phyloP scores from a whole-genome alignment of 805 yeast genomes.

The Saccharomycopsis schoenii region DNA sequence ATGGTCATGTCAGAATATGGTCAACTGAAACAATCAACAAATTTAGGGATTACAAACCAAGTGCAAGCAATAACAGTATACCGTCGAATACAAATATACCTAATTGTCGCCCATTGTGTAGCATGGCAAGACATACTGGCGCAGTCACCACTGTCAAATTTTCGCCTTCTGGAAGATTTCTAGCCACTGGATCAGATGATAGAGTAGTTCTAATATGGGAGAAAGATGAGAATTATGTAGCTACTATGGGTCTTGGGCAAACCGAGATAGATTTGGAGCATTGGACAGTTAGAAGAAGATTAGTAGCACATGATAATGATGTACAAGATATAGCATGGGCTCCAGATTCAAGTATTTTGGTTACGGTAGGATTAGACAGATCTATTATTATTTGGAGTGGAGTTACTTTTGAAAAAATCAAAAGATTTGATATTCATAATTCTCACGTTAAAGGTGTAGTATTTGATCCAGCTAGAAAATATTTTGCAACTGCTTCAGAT shows the following conservation, averaged over 20 bases:
- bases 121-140: constrained; percentile 93
- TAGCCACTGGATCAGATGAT: constrained; percentile 95
- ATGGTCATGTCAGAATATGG: constrained; percentile 92
- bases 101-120: constrained; percentile 57
- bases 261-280: constrained; percentile 70
- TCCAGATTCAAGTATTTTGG: constrained; percentile 83
- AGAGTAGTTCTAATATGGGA: constrained; percentile 89
- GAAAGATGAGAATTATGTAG: constrained; percentile 61
- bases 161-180: constrained; percentile 82
- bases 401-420: constrained; percentile 77
- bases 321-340: constrained; percentile 98
- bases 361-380: constrained; percentile 90
- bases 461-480: constrained; percentile 96
- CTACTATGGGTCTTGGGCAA: constrained; percentile 54
- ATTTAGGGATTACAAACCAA: constrained; percentile 24
- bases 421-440: constrained; percentile 85
- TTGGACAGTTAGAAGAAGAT: constrained; percentile 87
- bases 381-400: constrained; percentile 94
- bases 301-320: constrained; percentile 96
- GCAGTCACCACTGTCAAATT: constrained; percentile 91
- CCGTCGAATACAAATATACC: constrained; percentile 22
- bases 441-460: constrained; percentile 94
- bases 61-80: constrained; percentile 16
- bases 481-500: constrained; percentile 94
- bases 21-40: constrained; percentile 44